A percentile compares a stretch with the other conserved stretches of the same genome.
These are phyloP conservation scores for Radiomyces spectabilis DNA, from an alignment of 192 early-diverging fungal species.

Conservation along the genomic window DNA sequence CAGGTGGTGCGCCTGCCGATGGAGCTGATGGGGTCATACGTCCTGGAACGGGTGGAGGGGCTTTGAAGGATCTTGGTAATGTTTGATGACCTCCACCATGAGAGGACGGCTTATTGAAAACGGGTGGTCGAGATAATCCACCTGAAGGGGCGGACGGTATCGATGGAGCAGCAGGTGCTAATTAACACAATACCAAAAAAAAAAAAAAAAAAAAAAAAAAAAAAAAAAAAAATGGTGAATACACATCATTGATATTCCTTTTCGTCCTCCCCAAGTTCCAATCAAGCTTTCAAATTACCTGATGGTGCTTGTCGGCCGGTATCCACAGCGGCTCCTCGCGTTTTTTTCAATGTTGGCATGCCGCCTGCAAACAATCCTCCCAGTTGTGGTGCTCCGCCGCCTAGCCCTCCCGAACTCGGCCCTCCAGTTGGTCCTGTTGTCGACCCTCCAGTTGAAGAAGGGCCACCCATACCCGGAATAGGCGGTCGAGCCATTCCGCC, in stretches of 20 bases:
- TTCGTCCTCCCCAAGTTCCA: too few species aligned
- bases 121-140: conserved; percentile 4
- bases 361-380: conserved; percentile 39
- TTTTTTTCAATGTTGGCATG: conserved; percentile 48
- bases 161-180: conserved; percentile 10
- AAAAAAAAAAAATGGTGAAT: neutral
- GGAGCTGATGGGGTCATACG: neutral
- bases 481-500: conserved; percentile 28
- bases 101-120: neutral
- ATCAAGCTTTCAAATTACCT: neutral
- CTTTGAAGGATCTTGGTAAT: conserved; percentile 11
- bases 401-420: too few species aligned
- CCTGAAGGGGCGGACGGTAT: conserved; percentile 3
- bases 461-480: conserved; percentile 4
- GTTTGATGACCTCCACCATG: neutral
- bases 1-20: neutral
- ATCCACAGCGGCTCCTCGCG: conserved; percentile 14
- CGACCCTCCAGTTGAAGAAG: neutral
- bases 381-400: conserved; percentile 9
- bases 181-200: too few species aligned
- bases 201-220: neutral
- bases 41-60: conserved; percentile 18
- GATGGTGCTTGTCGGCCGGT: conserved; percentile 9
- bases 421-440: neutral
- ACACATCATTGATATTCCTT: neutral